phyloP scores from a whole-genome alignment of 345 rosid species.

The Acer saccharum region DNA sequence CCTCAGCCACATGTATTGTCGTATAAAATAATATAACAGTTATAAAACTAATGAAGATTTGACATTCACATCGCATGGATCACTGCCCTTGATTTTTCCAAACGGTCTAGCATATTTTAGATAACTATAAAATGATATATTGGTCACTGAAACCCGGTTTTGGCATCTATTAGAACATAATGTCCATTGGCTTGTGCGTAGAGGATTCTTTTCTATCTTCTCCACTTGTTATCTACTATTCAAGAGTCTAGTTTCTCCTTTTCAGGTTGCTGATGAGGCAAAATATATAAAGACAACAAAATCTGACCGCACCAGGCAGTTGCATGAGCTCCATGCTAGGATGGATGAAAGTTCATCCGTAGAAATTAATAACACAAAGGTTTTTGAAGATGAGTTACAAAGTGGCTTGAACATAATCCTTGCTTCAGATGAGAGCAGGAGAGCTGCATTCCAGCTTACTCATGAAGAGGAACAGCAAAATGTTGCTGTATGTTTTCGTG shows the following conservation, averaged over 20 bases:
- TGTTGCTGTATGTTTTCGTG: slow-evolving; percentile 54
- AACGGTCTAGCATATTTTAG: not conserved
- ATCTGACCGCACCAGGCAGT: slow-evolving; percentile 73
- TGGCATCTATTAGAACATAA: not conserved
- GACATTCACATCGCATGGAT: not conserved
- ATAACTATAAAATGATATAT: not conserved
- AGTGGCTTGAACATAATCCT: slow-evolving; percentile 57
- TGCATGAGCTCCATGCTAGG: slow-evolving; percentile 64
- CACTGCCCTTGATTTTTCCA: not conserved
- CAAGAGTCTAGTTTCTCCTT: slow-evolving; percentile 9
- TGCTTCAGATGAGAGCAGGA: slow-evolving; percentile 81
- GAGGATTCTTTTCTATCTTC: not conserved
- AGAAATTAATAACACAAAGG: slow-evolving; percentile 54
- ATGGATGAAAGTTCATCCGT: slow-evolving; percentile 54
- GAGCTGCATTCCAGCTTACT: slow-evolving; percentile 62
- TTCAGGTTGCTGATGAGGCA: slow-evolving; percentile 78
- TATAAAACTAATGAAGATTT: not conserved
- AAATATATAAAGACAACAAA: slow-evolving; percentile 60
- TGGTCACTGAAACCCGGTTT: not conserved
- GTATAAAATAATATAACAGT: not conserved
- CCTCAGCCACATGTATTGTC: not conserved
- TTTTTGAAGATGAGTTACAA: slow-evolving; percentile 82
- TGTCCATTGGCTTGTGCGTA: not conserved
- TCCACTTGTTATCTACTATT: slow-evolving; percentile 6
- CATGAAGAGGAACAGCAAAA: slow-evolving; percentile 92